Evolutionary conservation across 306 rosid species (phyloP), one percentile per base, ranked within the genome.

Genomic region (Cucumis hystrix): DNA sequence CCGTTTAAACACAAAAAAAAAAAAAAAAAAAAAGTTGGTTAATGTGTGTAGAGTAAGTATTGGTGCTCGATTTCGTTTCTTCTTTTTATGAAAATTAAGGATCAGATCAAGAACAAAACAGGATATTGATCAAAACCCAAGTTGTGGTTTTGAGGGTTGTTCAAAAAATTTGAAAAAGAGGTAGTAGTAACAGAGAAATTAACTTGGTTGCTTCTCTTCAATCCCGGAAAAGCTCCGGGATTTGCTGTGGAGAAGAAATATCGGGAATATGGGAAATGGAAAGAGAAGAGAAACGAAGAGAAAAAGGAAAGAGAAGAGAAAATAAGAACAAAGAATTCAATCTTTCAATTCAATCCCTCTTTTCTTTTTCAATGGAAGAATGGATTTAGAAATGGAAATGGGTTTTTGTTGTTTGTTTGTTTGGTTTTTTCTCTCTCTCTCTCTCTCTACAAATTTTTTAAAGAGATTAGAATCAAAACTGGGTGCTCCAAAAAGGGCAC

Each of bases 401-500:
- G 54, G 8, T 10, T 41, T 68, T 14, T 5, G 21, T 67, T 67
- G 74, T 15, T 25, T 60, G 28, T 35, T 2, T 49, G 7, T 55
- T 9, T 67, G 51, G 16, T 23, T 61, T 4, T 33, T 5, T 33
- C 74, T 84, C 68, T 59, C 74, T 68, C 55, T 66, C 43, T 52
- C n/a, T n/a, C n/a, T n/a, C n/a, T n/a, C n/a, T 23, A 16, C 3
- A 20, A 65, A 18, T 39, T 33, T 3, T 33, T 33, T 33, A 10
- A 2, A n/a, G n/a, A 64, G 28, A 37, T 67, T 6, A 79, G 30
- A 72, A 45, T 4, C 77, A 83, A 58, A 58, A 79, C 86, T 86
- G 79, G 84, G 80, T 71, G 82, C 79, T 59, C 62, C 66, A 52
- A 37, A 69, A 80, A 74, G 75, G 80, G 35, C 62, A 67, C 35